Base-by-base conservation (phyloP, 2,329 filamentous ascomycete species). In the Colletotrichum truncatum region DNA sequence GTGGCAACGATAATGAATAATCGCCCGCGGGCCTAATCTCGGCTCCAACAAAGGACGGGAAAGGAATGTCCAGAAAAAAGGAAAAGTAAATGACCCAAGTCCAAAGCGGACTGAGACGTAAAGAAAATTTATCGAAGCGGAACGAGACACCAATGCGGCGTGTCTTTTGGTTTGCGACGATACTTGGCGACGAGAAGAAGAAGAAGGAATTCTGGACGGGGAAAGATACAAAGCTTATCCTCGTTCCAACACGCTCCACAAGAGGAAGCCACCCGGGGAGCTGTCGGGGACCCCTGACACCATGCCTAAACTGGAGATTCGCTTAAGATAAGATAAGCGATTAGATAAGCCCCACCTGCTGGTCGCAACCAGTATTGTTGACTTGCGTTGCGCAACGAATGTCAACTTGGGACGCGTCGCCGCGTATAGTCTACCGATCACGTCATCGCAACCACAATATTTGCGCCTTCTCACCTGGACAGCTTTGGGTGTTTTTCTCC, bases 221-320 rank as follows among this genome's bases (percentile, higher is more conserved):
- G 56, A 36, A 63, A 59, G 49, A 49, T 25, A 32, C 5, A 23
- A 66, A 66, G 53, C 52, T 66, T 66, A 65, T 51, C 62, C 62
- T 55, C 56, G 49, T 36, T 30, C 34, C 16, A 26, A 14, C 32
- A 11, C 18, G 28, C 28, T 64, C 64, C 64, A 63, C 64, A 53
- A n/a, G 26, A 51, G 41, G 39, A 63, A 64, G 60, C 53, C 59
- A 39, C 53, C 53, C 45, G 58, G 28, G 48, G 23, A 39, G 61
- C 51, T 64, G 51, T 64, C 34, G 25, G 25, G 43, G 60, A 65
- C 67, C 67, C 67, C 64, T 68, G 64, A 52, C 56, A 46, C 67
- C 60, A 58, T 65, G 23, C 67, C 60, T 26, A n/a, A 49, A 49
- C 51, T 55, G 67, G 64, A 32, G 28, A 30, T n/a, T n/a, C 5